Evolutionary conservation across 176 grass and related monocot species (phyloP), one percentile per base, ranked within the genome.

Genomic region (Avena insularis): DNA sequence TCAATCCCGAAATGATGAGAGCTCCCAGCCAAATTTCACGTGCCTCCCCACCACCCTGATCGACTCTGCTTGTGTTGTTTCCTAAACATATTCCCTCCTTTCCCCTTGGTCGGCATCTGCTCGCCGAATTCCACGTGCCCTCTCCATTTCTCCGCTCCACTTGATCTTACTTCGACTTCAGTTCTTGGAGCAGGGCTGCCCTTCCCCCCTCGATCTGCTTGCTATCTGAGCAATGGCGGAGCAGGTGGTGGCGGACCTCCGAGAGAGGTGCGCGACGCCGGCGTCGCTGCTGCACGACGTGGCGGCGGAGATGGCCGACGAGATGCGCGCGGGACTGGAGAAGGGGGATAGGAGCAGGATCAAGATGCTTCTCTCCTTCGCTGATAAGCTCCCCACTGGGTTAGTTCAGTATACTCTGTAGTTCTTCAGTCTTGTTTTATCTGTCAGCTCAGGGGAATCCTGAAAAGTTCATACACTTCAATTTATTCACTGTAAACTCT

Each of bases 291-390:
- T 95, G 81, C 61, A 75, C 31, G 86, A 87, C 8, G 72, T 98
- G 82, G 86, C 91, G 51, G 36, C 78, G 75, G 93, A 64, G 43
- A 94, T 98, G 93, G 90, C 82, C 47, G 50, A 49, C 19, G 93
- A 95, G 93, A 95, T 98, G 96, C 69, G 80, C 29, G 90, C 90
- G 0, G 96, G 96, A 0, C 84, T 97, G 81, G 90, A 80, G 65
- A 59, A 64, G 83, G 91, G 90, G 49, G 93, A 88, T 2, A 84
- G 73, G 19, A 95, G 91, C 86, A 91, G 55, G 77, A 70, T 98
- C 78, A 92, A 95, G 86, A 98, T 95, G 96, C 93, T 98, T 33
- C 84, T 93, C 78, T 92, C 90, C 86, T 94, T 89, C 35, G 93
- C 95, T 0, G 93, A 98, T n/a, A 92, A 85, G 68, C 96, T 98